Base-by-base conservation (phyloP, 176 grass and related monocot genomes). In the Phyllostachys edulis region DNA sequence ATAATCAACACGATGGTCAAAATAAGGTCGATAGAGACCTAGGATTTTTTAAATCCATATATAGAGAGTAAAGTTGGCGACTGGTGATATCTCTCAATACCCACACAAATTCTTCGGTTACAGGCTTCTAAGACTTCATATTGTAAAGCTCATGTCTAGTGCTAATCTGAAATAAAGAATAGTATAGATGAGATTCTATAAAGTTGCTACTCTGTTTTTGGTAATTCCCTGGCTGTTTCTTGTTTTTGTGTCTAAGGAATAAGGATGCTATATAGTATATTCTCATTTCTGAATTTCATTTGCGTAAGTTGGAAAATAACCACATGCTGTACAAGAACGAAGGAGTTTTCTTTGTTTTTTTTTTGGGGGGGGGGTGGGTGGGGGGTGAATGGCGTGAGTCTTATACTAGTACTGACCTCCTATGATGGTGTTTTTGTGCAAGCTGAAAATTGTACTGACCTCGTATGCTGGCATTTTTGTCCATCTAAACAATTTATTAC, bases 141-240 rank as follows among this genome's bases (percentile, higher is more conserved):
- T 54, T 92, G 85, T 87, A 85, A 87, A 93, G 84, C 87, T 85
- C 60, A 79, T 69, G 36, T 29, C 51, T 74, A 78, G 45, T 39
- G 41, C 44, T 90, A 85, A 81, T 85, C 68, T 56, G 34, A 57
- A 92, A 56, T 85, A 85, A 87, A 76, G 26, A 71, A 77, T 87
- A 77, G 80, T 85, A 88, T 82, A 82, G 47, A 67, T 82, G 49
- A 47, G 34, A 69, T 37, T 37, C 68, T 52, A 16, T 69, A 78
- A 67, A 79, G 17, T 5, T 60, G 29, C 14, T 82, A 40, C 34
- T 42, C 16, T 52, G 17, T 77, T 41, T 84, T 71, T 63, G 9
- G 27, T 69, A 61, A 49, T 77, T 70, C 21, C 41, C 17, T 72
- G 6, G 24, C 36, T 65, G 55, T 44, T 29, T 15, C 32, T 34